phyloP scores from a whole-genome alignment of 2,329 filamentous ascomycete genomes.

The Colletotrichum sp. region DNA sequence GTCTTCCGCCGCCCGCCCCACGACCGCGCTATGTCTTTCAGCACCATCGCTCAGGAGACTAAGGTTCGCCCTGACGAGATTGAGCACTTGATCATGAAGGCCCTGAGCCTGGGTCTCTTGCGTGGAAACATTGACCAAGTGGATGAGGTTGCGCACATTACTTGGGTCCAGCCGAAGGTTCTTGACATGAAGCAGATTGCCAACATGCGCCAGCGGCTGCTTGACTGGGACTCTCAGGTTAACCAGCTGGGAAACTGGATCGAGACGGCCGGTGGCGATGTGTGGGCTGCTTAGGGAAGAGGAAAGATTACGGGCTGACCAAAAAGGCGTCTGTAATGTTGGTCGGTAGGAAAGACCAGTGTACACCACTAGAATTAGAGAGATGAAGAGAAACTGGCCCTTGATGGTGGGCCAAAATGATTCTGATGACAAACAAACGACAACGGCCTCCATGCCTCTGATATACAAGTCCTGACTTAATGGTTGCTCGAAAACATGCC shows the following conservation, averaged over 20 bases:
- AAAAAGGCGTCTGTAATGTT: background rate
- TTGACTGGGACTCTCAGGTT: conserved; percentile 95
- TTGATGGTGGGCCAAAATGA: conserved; percentile 4
- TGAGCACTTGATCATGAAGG: conserved; percentile 99
- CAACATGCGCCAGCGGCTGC: conserved; percentile 84
- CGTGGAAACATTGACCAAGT: conserved; percentile 96
- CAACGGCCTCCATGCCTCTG: background rate
- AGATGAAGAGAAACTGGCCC: background rate
- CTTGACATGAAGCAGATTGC: conserved; percentile 95
- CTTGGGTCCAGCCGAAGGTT: conserved; percentile 99
- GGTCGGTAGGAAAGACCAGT: conserved; percentile 2
- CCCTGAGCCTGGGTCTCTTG: conserved; percentile 89
- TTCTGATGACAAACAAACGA: conserved; percentile 6
- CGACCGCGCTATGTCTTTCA: conserved; percentile 92
- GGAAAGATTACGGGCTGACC: background rate
- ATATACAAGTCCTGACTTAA: background rate
- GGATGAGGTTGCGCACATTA: conserved; percentile 90
- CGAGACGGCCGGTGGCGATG: conserved; percentile 89
- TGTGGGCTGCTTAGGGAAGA: conserved; percentile 79
- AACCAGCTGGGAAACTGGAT: conserved; percentile 98
- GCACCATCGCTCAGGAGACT: conserved; percentile 87
- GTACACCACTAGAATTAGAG: conserved; percentile 22
- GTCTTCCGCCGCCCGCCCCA: conserved; percentile 96
- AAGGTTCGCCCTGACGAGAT: conserved; percentile 92
- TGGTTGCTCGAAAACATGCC: background rate